Evolutionary conservation across 331 rosid genomes (phyloP), one percentile per base, ranked within the genome.

Genomic region (Malus hybrid): DNA sequence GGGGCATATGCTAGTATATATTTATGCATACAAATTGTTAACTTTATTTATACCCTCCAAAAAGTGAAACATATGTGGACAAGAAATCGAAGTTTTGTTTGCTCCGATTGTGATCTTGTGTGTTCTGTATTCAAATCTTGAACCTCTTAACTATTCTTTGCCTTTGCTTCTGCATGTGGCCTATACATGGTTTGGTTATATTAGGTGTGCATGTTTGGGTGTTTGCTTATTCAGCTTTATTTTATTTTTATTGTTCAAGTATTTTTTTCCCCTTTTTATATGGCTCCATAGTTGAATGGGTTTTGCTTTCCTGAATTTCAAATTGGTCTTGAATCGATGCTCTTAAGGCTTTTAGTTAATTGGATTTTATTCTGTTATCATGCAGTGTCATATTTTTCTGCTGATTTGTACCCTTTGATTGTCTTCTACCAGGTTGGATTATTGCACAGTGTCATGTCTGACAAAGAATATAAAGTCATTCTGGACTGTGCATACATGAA

Each of bases 401-500:
- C 76, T 73, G 78, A 65, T 69, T 79, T 55, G 62, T 73, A 61
- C 46, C 46, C 46, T 3, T 14, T 48, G 75, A 32, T 69, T 71
- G 73, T 73, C 46, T 80, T 68, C 60, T 80, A 71, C 71, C 90
- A 94, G 99, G 97, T 94, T 80, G 96, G 89, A 62, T 78, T 86
- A 74, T 78, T 94, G 90, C 97, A 94, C 31, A 84, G 83, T 57
- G 82, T 89, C 82, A 85, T 94, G 91, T 90, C 93, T 81, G 91
- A 88, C 82, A 90, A 90, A 84, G 99, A 94, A 84, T 92, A 94
- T 69, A 92, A 92, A 86, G 96, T 94, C 72, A 92, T 94, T 83
- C 81, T 92, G 90, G 99, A 94, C 86, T 94, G 99, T 69, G 83
- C 79, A 13, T 86, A 24, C 82, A 90, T 88, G 88, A 92, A 92